Percentiles rank a stretch among this genome's conserved stretches.
These are phyloP conservation scores for Sextonia rubra DNA, from an alignment of 164 flowering plant genomes.

Conservation along the genomic window DNA sequence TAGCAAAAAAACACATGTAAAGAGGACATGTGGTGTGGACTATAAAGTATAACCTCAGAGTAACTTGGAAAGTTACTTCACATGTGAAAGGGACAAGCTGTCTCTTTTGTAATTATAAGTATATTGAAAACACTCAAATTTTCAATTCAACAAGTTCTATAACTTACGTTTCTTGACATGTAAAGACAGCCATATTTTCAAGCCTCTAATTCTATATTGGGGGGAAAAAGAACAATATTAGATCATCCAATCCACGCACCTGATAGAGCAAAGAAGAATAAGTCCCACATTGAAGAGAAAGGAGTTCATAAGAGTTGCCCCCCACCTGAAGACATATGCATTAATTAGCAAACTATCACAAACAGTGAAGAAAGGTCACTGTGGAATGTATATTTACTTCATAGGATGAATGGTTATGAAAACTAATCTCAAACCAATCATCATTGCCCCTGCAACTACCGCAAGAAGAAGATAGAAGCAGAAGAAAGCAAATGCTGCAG, in stretches of 20 bases:
- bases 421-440: constrained; percentile 92
- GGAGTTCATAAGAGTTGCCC: constrained; percentile 95
- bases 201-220: not conserved
- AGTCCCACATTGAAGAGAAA: constrained; percentile 88
- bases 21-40: not conserved
- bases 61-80: not conserved
- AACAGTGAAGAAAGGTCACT: not conserved
- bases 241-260: constrained; percentile 33
- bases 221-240: not conserved
- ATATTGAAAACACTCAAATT: no score
- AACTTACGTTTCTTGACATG: no score
- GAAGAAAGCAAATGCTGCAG: constrained; percentile 96
- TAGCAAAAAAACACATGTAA: not conserved
- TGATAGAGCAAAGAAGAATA: constrained; percentile 94
- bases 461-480: constrained; percentile 97
- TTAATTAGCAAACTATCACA: not conserved
- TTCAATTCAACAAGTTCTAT: not conserved
- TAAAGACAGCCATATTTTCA: not conserved
- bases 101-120: no score
- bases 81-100: not conserved
- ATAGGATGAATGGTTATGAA: constrained; percentile 98
- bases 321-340: constrained; percentile 63
- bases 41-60: not conserved
- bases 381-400: constrained; percentile 55
- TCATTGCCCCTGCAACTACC: constrained; percentile 95